A percentile compares a stretch with the other conserved stretches of the same genome.
These are phyloP conservation scores for Megacollybia marginata DNA, from an alignment of 768 basidiomycete species.

Conservation along the genomic window DNA sequence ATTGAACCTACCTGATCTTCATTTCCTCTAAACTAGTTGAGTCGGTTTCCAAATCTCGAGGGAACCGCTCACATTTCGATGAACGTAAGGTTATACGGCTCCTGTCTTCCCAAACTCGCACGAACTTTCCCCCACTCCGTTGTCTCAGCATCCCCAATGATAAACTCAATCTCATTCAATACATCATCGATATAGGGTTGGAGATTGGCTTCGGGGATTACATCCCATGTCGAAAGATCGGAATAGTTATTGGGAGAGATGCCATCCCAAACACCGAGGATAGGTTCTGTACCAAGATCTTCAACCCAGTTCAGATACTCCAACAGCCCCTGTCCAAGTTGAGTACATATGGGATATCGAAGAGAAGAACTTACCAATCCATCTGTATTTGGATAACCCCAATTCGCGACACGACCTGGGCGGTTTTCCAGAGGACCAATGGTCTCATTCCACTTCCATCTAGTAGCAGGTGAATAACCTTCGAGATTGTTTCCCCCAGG, in stretches of 20 bases:
- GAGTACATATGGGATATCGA: neutral
- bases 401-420: conserved; percentile 33
- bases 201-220: conserved; percentile 25
- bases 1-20: conserved; percentile 19
- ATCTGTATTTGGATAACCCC: conserved; percentile 47
- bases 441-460: conserved; percentile 61
- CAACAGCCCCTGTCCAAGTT: conserved; percentile 20
- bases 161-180: conserved; percentile 43
- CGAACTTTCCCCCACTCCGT: conserved; percentile 33
- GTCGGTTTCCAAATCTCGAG: neutral
- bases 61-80: conserved; percentile 37
- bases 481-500: conserved; percentile 36
- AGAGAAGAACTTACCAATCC: conserved; percentile 32
- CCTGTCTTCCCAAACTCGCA: conserved; percentile 44
- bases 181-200: conserved; percentile 27
- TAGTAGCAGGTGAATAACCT: conserved; percentile 34
- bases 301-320: conserved; percentile 36
- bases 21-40: conserved; percentile 16
- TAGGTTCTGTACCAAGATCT: conserved; percentile 28
- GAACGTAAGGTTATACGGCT: conserved; percentile 40
- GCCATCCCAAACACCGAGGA: conserved; percentile 23
- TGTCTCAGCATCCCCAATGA: conserved; percentile 38
- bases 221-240: conserved; percentile 26
- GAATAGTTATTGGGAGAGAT: conserved; percentile 26
- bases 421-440: conserved; percentile 34